A percentile compares a stretch with the other conserved stretches of the same genome.
These are phyloP conservation scores for Aristolochia contorta DNA, from an alignment of 164 flowering plant species.

Conservation along the genomic window DNA sequence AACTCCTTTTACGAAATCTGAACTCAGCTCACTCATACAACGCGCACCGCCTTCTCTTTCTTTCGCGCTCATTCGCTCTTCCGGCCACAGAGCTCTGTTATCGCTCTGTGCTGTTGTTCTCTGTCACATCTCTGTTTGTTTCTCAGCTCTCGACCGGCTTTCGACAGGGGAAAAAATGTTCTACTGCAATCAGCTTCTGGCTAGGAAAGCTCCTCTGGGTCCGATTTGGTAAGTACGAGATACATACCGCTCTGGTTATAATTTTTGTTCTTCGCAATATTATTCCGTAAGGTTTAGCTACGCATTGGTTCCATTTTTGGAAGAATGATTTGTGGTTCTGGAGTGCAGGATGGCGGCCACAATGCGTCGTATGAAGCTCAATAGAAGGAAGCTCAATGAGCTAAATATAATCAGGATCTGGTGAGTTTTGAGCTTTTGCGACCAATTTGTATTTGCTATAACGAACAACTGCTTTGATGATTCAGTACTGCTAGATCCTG, in stretches of 20 bases:
- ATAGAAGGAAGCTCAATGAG: slow-evolving; percentile 58
- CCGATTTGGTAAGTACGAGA: slow-evolving; percentile 69
- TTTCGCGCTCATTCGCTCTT: not conserved
- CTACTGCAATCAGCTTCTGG: slow-evolving; percentile 90
- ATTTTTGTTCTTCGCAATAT: not conserved
- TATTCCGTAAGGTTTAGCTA: not conserved
- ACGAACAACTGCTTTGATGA: no score
- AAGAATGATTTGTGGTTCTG: not conserved
- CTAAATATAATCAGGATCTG: slow-evolving; percentile 72
- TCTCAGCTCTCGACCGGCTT: no score
- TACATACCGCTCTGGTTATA: slow-evolving; percentile 4
- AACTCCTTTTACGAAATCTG: no score
- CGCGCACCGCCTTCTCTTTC: no score
- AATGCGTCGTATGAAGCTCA: slow-evolving; percentile 61
- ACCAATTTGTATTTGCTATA: no score
- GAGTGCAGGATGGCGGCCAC: slow-evolving; percentile 88
- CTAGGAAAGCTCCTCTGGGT: slow-evolving; percentile 87
- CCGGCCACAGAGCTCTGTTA: not conserved
- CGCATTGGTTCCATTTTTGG: not conserved
- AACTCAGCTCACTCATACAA: no score
- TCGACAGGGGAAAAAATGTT: slow-evolving; percentile 42
- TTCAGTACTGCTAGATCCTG: not conserved
- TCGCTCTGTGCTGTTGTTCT: no score
- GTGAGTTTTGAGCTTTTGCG: slow-evolving; percentile 17
- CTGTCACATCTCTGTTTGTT: not conserved